Percentiles rank a stretch among this genome's conserved stretches.
Conservation (phyloP, 139 green algal genomes). For the Chlorella vulgaris region DNA sequence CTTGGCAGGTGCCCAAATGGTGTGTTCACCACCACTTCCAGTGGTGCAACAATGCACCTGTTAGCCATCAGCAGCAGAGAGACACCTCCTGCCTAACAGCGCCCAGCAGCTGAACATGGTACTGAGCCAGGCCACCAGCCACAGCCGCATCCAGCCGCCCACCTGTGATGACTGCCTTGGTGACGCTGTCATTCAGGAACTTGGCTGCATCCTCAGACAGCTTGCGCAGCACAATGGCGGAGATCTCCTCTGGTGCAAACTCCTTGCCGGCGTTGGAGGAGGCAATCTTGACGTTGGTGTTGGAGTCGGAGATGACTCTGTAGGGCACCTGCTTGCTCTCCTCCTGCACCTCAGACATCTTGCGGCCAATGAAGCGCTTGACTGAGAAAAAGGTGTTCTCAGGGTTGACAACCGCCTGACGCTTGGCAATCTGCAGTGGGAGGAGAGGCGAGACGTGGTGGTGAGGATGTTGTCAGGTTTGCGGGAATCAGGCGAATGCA, state of each 20-base stretch:
- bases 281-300: slow-evolving; percentile 96
- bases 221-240: slow-evolving; percentile 84
- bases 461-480: too few species aligned
- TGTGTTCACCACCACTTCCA: too few species aligned
- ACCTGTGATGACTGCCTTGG: slow-evolving; percentile 97
- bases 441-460: neutral
- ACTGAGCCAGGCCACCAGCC: too few species aligned
- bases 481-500: neutral
- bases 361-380: slow-evolving; percentile 98
- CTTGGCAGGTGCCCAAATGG: too few species aligned
- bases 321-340: slow-evolving; percentile 93
- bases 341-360: slow-evolving; percentile 89
- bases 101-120: too few species aligned
- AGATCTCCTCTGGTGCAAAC: slow-evolving; percentile 98
- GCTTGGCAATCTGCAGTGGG: slow-evolving; percentile 93
- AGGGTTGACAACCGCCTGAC: slow-evolving; percentile 98
- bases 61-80: too few species aligned
- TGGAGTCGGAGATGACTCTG: slow-evolving; percentile 77
- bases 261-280: slow-evolving; percentile 90
- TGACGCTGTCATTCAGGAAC: slow-evolving; percentile 79
- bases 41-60: too few species aligned
- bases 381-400: slow-evolving; percentile 99
- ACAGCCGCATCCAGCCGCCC: too few species aligned
- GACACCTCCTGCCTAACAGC: too few species aligned
- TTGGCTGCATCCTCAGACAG: slow-evolving; percentile 80